Evolutionary conservation across 2,329 filamentous ascomycete genomes (phyloP), one percentile per base, ranked within the genome.

Genomic region (Fusarium sp.): DNA sequence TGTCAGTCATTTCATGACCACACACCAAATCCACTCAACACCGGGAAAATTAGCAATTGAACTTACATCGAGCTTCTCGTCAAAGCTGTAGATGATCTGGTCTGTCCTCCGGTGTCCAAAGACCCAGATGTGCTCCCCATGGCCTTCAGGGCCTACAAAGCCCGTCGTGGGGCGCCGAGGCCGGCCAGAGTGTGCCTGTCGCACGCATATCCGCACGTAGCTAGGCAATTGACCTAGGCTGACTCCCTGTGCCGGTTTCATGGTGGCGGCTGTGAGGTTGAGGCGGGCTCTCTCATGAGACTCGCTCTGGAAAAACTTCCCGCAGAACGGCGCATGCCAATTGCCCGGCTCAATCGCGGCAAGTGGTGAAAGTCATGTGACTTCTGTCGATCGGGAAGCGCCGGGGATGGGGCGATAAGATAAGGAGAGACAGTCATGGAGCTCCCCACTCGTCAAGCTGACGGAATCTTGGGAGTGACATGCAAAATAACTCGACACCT

Each of bases 91-190:
- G 65, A 90, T 83, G 58, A 89, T 84, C 79, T 89, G 84, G 56
- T 88, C 84, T 18, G 85, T 82, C 64, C 84, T 78, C 63, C 89
- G 82, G 80, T 91, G 85, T 76, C 83, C 81, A 78, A 86, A 89
- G 63, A 91, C 81, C 85, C 86, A 91, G 78, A 91, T 88, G 78
- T 87, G 85, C 83, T 91, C 88, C 78, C 89, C 89, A 68, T 89
- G 88, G 68, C 83, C 84, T 45, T 83, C 78, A 20, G 82, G 79
- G 11, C 69, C 74, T 40, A 78, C 68, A 33, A 77, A 80, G n/a
- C 74, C 78, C 33, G 73, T 76, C 38, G 70, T 69, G n/a, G 73
- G 63, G 38, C 70, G 67, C 66, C 76, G 75, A 50, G 73, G 67
- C 63, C 74, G 70, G 29, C 70, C 71, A 16, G 75, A 77, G 61